Evolutionary conservation across 495 filamentous ascomycete species (phyloP), one percentile per base, ranked within the genome.

Genomic region (Aspergillus biplanus): DNA sequence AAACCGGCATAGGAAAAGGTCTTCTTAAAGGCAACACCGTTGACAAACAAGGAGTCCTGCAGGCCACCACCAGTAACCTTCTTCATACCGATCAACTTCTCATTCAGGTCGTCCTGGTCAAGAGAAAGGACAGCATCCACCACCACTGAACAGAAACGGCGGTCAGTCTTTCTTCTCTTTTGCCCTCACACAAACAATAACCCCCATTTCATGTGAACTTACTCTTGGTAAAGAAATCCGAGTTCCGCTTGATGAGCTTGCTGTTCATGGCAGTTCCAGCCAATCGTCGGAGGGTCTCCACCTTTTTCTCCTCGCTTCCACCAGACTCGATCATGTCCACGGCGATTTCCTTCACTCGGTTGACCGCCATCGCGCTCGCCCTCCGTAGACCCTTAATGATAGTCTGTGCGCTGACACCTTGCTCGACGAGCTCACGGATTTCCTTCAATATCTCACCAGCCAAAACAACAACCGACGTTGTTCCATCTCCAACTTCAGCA

Each of bases 11-110:
- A 99, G 44, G 95, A 92, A 80, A 99, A 99, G 48, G 95, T 99
- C 83, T 99, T 99, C 85, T 99, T 99, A 83, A 99, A 99, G 39
- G 95, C 93, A 50, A 99, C 95, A 73, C 95, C 95, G 75, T 99
- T 93, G 67, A 99, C 90, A 80, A 97, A 99, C 37, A 97, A 86
- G 8, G 93, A 97, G 73, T 99, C 95, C 72, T 97, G 94, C 18
- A 99, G 86, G 52, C 92, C 96, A 78, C 95, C 95, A 73, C 95
- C 95, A 54, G 93, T 94, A 62, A 98, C 90, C 79, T 97, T 97
- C 83, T 99, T 99, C 73, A 97, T 86, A 68, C 95, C 95, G 69
- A 99, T 98, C 75, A 98, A 87, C 74, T 93, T 97, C 73, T 97
- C 95, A 80, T 97, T 97, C 35, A 99, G 86, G 73, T 97, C 93